Conservation (phyloP, 441 rosid genomes). For the Aquilaria agallochum region DNA sequence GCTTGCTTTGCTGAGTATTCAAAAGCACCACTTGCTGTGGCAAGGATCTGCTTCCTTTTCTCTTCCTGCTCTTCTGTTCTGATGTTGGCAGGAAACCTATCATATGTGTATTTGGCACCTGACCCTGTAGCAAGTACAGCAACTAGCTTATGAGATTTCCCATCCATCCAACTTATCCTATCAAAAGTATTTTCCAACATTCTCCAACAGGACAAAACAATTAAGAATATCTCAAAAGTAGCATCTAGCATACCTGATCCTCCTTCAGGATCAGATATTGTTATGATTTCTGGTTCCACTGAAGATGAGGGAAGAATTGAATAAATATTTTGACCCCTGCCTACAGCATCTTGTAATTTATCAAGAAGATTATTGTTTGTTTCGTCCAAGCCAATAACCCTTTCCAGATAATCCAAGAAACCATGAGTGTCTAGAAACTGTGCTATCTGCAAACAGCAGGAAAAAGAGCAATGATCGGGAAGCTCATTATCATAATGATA, state of each 20-base stretch:
- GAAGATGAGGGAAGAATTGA: constrained; percentile 68
- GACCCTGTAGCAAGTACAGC: constrained; percentile 37
- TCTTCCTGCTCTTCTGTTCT: constrained; percentile 96
- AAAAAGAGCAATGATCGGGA: background rate
- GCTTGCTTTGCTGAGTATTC: constrained; percentile 75
- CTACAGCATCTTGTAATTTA: constrained; percentile 95
- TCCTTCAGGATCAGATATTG: constrained; percentile 90
- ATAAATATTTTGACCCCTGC: constrained; percentile 94
- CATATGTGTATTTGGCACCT: constrained; percentile 92
- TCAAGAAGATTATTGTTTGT: constrained; percentile 80
- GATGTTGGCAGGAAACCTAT: constrained; percentile 89
- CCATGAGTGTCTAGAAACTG: constrained; percentile 88
- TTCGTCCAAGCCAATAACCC: constrained; percentile 72
- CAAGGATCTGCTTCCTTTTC: constrained; percentile 94
- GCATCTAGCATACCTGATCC: constrained; percentile 50
- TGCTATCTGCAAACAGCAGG: constrained; percentile 51
- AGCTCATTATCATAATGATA: too few species aligned
- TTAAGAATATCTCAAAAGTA: too few species aligned
- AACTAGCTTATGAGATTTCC: constrained; percentile 14
- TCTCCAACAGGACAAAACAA: too few species aligned
- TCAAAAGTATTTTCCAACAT: too few species aligned
- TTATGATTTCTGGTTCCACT: constrained; percentile 77
- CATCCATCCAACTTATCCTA: background rate
- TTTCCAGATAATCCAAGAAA: constrained; percentile 92
- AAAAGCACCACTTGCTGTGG: constrained; percentile 83